A percentile compares a stretch with the other conserved stretches of the same genome.
Conservation (phyloP, 2,329 filamentous ascomycete species). For the Cercospora berteroae region DNA sequence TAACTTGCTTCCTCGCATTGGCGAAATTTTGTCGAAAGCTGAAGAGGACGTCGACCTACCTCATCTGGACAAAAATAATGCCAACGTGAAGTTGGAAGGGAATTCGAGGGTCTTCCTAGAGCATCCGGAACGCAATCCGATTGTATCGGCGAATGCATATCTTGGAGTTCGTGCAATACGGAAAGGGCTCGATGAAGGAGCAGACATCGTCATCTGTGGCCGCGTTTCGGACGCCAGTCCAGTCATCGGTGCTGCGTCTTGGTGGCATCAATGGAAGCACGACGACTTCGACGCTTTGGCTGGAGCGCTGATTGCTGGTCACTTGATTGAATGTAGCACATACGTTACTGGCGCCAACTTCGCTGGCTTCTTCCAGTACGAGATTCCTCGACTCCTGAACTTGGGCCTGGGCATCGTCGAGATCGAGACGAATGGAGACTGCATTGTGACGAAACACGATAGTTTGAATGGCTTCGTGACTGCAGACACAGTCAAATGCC, state of each 20-base stretch:
- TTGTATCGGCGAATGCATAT: conserved; percentile 39
- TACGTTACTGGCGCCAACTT: conserved; percentile 45
- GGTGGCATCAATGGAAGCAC: conserved; percentile 45
- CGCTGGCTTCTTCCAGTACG: conserved; percentile 42
- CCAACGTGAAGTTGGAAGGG: conserved; percentile 25
- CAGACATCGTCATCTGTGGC: conserved; percentile 45
- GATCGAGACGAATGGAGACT: conserved; percentile 37
- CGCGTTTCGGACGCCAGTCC: conserved; percentile 44
- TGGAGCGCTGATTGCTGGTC: conserved; percentile 41
- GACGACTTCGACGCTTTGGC: conserved; percentile 41
- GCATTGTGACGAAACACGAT: conserved; percentile 38
- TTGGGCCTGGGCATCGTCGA: conserved; percentile 35
- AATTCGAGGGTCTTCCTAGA: conserved; percentile 26
- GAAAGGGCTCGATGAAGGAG: conserved; percentile 40
- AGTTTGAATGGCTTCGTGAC: conserved; percentile 39
- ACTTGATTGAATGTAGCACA: conserved; percentile 40
- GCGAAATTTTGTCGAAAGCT: conserved; percentile 19
- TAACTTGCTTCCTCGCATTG: conserved; percentile 23
- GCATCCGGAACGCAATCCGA: conserved; percentile 22
- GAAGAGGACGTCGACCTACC: conserved; percentile 19
- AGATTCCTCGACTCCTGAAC: conserved; percentile 36
- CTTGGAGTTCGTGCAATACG: conserved; percentile 45
- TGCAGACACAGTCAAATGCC: conserved; percentile 52
- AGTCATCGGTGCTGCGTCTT: conserved; percentile 43
- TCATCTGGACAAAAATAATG: conserved; percentile 29